Evolutionary conservation across 208 protist species (phyloP).

Genomic region (Wallacemonas sp.): DNA sequence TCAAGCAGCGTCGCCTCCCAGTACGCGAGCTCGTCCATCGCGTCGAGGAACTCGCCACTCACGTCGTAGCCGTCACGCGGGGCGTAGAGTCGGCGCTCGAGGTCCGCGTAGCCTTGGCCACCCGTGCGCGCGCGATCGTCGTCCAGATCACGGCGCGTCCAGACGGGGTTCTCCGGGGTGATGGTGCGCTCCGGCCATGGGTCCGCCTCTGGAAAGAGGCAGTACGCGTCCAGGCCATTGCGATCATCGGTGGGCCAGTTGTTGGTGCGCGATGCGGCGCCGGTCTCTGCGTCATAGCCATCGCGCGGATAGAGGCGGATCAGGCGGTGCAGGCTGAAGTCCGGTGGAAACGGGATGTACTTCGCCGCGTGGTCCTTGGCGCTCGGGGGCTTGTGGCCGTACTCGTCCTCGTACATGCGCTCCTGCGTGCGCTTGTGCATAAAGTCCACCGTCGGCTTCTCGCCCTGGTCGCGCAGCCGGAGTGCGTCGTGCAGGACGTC

Average conservation of each 20-base stretch:
- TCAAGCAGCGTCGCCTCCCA: slow-evolving; percentile 68
- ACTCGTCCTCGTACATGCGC: slow-evolving; percentile 84
- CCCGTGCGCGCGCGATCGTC: slow-evolving; percentile 42
- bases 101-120: slow-evolving; percentile 40
- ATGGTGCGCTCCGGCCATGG: slow-evolving; percentile 82
- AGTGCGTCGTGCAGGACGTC: slow-evolving; percentile 86
- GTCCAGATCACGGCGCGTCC: slow-evolving; percentile 46
- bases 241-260: slow-evolving; percentile 17
- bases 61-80: slow-evolving; percentile 62
- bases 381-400: slow-evolving; percentile 72
- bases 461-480: slow-evolving; percentile 71
- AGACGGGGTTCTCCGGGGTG: slow-evolving; percentile 78
- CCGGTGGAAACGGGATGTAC: slow-evolving; percentile 76
- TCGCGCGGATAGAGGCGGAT: slow-evolving; percentile 38
- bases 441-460: slow-evolving; percentile 79
- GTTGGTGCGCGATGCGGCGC: slow-evolving; percentile 17
- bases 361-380: slow-evolving; percentile 65
- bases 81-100: slow-evolving; percentile 57
- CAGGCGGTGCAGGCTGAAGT: slow-evolving; percentile 64
- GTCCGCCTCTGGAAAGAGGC: slow-evolving; percentile 44
- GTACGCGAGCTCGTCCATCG: slow-evolving; percentile 78
- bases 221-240: slow-evolving; percentile 31
- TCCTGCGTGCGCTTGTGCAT: slow-evolving; percentile 87
- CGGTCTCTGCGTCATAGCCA: not conserved
- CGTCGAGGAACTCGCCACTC: slow-evolving; percentile 69